A percentile compares a stretch with the other conserved stretches of the same genome.
phyloP scores from a whole-genome alignment of 306 rosid genomes.

The Lablab purpureus region DNA sequence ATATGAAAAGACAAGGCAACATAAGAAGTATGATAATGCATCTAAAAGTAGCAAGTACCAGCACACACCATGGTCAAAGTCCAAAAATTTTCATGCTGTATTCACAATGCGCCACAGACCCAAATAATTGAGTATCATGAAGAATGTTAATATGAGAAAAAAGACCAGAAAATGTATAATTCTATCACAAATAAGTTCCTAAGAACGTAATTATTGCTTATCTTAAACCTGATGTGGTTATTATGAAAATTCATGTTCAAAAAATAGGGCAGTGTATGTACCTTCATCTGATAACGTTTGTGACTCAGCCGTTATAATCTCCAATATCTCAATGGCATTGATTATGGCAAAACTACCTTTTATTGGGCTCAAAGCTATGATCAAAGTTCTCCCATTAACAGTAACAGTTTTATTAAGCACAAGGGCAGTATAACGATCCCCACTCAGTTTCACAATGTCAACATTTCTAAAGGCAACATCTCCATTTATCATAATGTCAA shows the following conservation, averaged over 20 bases:
- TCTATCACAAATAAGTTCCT: constrained; percentile 24
- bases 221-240: constrained; percentile 20
- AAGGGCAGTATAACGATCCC: constrained; percentile 75
- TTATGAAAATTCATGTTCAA: constrained; percentile 14
- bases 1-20: constrained; percentile 14
- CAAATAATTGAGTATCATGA: constrained; percentile 29
- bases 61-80: constrained; percentile 31
- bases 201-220: constrained; percentile 7
- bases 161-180: constrained; percentile 35
- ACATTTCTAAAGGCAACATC: constrained; percentile 56
- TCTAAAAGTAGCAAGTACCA: constrained; percentile 35
- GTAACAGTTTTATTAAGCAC: constrained; percentile 82
- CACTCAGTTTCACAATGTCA: constrained; percentile 78
- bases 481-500: constrained; percentile 79
- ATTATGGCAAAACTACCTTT: constrained; percentile 68
- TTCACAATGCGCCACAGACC: constrained; percentile 5
- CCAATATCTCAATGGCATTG: constrained; percentile 90
- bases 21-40: constrained; percentile 41
- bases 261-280: constrained; percentile 39
- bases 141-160: constrained; percentile 1
- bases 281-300: constrained; percentile 89
- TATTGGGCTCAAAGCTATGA: constrained; percentile 71
- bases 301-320: constrained; percentile 70
- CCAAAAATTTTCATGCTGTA: constrained; percentile 34
- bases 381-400: constrained; percentile 81